Base-by-base conservation (phyloP, 768 basidiomycete genomes). In the Lactarius quietus region DNA sequence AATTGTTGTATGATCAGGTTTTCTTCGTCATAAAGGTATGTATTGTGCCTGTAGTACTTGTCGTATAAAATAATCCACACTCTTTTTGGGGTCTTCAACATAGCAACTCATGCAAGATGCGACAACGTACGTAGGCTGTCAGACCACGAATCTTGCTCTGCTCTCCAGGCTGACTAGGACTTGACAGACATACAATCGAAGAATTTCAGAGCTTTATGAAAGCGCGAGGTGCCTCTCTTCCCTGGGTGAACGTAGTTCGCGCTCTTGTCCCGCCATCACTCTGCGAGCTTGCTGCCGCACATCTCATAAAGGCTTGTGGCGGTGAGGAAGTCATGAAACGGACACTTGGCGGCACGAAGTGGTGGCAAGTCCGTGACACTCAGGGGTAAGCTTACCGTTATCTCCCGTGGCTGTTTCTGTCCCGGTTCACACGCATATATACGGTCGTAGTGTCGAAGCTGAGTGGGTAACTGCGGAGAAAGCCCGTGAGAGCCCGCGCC, bases 381-480 rank as follows among this genome's bases (percentile, higher is more conserved):
- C 77, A 83, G 57, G 94, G 94, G 94, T 85, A 78, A 74, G 76
- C 77, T 71, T 74, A 70, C 20, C 73, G 39, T 63, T 63, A 9
- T 65, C 68, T 17, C 23, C 29, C 36, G 41, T 12, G 6, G 45
- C 45, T 6, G 45, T 41, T 36, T 33, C 3, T 8, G 5, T 31
- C 18, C 20, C 20, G 15, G 60, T 20, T 23, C 23, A 45, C 20
- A 8, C 35, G 26, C 73, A 35, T 33, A 6, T 69, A 43, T 62
- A 64, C 38, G 63, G 48, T 29, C 55, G 65, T 61, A 92, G 93
- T 6, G 83, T 95, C 8, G 86, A 93, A 72, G 91, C 82, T 1
- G 90, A 95, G 74, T 95, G 93, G 93, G 85, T 95, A 52, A 86
- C 86, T 2, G 85, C 90, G 61, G 89, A 82, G 80, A 93, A 89